Conservation (phyloP, 106 monocot genomes). For the Dendrobium officinale region DNA sequence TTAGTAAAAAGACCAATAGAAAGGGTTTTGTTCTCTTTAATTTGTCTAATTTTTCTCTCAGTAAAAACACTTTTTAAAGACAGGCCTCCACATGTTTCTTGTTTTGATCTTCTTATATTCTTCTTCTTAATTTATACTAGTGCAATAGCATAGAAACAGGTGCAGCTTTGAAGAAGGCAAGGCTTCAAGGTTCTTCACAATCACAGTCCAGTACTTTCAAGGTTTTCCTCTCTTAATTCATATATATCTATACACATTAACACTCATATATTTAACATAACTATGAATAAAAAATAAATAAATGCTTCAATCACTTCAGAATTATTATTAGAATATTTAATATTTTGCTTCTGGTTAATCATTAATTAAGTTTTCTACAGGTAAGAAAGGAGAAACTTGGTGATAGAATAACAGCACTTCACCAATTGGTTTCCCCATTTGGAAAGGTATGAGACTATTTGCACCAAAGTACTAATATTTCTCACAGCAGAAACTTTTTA, state of each 20-base stretch:
- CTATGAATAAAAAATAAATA: neutral
- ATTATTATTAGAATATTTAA: neutral
- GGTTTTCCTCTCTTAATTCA: slow-evolving; percentile 27
- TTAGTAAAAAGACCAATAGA: neutral
- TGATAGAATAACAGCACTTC: slow-evolving; percentile 81
- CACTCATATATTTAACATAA: slow-evolving; percentile 1
- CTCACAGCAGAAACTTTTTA: neutral
- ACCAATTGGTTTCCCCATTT: slow-evolving; percentile 91
- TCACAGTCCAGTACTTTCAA: slow-evolving; percentile 61
- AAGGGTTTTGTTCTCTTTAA: neutral
- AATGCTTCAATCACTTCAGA: neutral
- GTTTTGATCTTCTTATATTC: slow-evolving; percentile 5
- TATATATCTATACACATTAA: neutral
- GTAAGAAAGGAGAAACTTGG: slow-evolving; percentile 93
- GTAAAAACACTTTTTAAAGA: neutral
- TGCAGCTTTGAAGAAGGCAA: slow-evolving; percentile 72
- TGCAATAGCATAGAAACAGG: slow-evolving; percentile 63
- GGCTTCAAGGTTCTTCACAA: slow-evolving; percentile 49
- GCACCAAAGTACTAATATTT: neutral
- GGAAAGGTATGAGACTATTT: slow-evolving; percentile 63
- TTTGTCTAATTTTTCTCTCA: neutral
- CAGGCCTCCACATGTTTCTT: neutral
- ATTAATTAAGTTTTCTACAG: slow-evolving; percentile 21
- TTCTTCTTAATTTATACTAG: slow-evolving; percentile 23
- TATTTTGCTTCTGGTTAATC: neutral